Conservation (phyloP, 2,329 filamentous ascomycete species). For the Colletotrichum sp. region DNA sequence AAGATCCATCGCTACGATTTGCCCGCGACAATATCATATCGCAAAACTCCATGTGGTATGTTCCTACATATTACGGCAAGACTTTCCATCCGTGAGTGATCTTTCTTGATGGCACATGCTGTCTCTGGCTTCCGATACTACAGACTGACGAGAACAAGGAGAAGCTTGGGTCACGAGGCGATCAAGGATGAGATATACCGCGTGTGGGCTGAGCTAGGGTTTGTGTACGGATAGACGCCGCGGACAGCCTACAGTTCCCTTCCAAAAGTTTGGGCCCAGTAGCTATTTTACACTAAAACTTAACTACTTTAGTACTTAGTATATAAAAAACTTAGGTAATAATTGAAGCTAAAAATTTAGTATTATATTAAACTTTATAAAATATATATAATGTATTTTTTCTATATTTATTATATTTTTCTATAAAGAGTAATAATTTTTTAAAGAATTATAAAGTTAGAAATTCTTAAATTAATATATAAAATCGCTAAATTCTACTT, state of each 20-base stretch:
- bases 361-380: too few species aligned
- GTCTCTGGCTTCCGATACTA: neutral
- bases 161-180: conserved; percentile 21
- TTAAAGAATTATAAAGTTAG: too few species aligned
- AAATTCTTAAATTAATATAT: too few species aligned
- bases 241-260: neutral
- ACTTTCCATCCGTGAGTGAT: conserved; percentile 47
- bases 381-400: too few species aligned
- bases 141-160: conserved; percentile 10
- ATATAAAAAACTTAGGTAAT: too few species aligned
- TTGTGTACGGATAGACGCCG: neutral
- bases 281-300: too few species aligned
- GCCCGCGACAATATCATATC: conserved; percentile 28
- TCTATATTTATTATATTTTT: too few species aligned
- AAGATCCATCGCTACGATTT: conserved; percentile 37
- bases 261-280: too few species aligned
- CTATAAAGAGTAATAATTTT: too few species aligned
- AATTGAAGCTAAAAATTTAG: too few species aligned
- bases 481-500: too few species aligned
- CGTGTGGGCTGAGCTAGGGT: neutral
- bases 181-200: conserved; percentile 24
- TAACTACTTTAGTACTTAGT: too few species aligned
- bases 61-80: conserved; percentile 52
- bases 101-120: neutral
- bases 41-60: conserved; percentile 48